These are phyloP conservation scores for Phytophthora colocasiae DNA, from an alignment of 352 stramenopile species.

Conservation along the genomic window DNA sequence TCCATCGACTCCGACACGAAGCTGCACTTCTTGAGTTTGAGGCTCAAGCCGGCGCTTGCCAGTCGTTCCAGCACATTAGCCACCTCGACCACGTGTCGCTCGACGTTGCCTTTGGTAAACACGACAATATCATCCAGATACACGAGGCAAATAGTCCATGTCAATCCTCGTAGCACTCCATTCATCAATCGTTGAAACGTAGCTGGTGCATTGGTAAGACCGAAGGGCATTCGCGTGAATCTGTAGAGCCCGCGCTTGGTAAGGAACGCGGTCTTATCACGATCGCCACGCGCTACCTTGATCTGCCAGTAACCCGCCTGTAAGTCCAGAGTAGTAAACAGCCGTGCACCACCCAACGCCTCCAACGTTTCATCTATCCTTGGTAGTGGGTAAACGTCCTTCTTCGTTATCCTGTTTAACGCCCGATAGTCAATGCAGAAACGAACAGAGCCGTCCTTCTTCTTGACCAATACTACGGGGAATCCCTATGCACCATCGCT, in stretches of 20 bases:
- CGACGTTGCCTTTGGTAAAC: background rate
- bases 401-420: background rate
- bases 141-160: background rate
- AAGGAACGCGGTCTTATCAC: constrained; percentile 1
- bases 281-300: background rate
- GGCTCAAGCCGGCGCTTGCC: background rate
- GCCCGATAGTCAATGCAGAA: constrained; percentile 2
- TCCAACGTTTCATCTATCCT: constrained; percentile 12
- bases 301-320: constrained; percentile 6
- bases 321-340: constrained; percentile 3
- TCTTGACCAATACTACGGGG: constrained; percentile 1
- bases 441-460: constrained; percentile 3
- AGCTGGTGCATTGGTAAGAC: background rate
- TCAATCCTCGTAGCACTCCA: background rate
- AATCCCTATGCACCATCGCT: constrained; percentile 3
- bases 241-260: background rate
- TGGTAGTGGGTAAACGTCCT: constrained; percentile 8
- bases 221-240: constrained; percentile 1
- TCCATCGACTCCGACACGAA: background rate
- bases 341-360: background rate
- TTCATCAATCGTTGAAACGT: constrained; percentile 1
- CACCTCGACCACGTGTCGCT: background rate
- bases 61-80: background rate
- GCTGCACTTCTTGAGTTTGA: background rate
- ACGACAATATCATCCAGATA: constrained; percentile 5